Percentiles rank a stretch among this genome's conserved stretches.
Evolutionary conservation across 495 filamentous ascomycete species (phyloP).

Genomic region (Emericellopsis terricola): DNA sequence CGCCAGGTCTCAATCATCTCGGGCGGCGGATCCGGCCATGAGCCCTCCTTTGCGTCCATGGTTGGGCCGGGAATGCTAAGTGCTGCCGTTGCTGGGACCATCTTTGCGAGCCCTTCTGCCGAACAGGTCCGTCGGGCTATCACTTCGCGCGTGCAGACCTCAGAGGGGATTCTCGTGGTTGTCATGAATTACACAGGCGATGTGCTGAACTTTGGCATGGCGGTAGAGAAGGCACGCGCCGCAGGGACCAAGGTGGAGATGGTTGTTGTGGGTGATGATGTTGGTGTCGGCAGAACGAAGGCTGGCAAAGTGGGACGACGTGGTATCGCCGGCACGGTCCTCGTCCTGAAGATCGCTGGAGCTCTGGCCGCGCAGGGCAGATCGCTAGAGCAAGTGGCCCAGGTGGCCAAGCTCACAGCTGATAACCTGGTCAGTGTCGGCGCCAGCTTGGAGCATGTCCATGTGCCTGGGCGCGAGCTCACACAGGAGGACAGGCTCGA

Average conservation of each 20-base stretch:
- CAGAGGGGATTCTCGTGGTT: slow-evolving; percentile 50
- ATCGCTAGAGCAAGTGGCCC: slow-evolving; percentile 44
- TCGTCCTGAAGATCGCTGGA: slow-evolving; percentile 79
- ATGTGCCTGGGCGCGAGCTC: slow-evolving; percentile 61
- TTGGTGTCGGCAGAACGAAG: slow-evolving; percentile 67
- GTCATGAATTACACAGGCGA: slow-evolving; percentile 67
- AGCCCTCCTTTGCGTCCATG: slow-evolving; percentile 67
- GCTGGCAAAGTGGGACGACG: slow-evolving; percentile 82
- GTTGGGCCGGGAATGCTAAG: slow-evolving; percentile 58
- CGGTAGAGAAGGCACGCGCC: slow-evolving; percentile 78
- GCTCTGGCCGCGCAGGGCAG: slow-evolving; percentile 63
- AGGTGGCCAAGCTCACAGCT: slow-evolving; percentile 52
- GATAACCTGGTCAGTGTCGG: slow-evolving; percentile 75
- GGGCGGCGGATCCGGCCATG: slow-evolving; percentile 85
- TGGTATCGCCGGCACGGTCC: slow-evolving; percentile 78
- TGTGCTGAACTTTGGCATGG: slow-evolving; percentile 89
- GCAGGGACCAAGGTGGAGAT: slow-evolving; percentile 69
- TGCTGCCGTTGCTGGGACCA: slow-evolving; percentile 76
- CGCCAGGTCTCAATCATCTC: slow-evolving; percentile 63
- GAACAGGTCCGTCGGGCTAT: slow-evolving; percentile 73
- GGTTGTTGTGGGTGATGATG: slow-evolving; percentile 91
- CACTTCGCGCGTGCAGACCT: slow-evolving; percentile 47
- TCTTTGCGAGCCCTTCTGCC: slow-evolving; percentile 78
- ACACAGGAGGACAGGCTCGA: slow-evolving; percentile 32
- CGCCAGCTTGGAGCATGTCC: slow-evolving; percentile 71